phyloP scores from a whole-genome alignment of 257 asterid species.

The Gentiana dahurica region DNA sequence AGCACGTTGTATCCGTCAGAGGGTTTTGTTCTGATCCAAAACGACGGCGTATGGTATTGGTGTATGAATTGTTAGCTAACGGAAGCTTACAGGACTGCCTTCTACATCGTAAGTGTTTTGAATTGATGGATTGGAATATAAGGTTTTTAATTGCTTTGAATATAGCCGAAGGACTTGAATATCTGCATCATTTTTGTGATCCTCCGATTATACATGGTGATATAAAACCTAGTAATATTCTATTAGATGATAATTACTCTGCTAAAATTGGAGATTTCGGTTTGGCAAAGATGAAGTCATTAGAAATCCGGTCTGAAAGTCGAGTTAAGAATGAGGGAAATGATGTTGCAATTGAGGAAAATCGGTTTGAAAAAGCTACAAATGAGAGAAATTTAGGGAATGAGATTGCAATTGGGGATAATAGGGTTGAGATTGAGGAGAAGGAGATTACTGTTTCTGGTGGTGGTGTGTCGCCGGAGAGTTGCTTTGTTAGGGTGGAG shows the following conservation, averaged over 20 bases:
- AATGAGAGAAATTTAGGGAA: slow-evolving; percentile 33
- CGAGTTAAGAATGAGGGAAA: too few relatives aligned
- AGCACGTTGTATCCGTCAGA: slow-evolving; percentile 46
- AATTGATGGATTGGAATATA: slow-evolving; percentile 60
- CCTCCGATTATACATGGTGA: slow-evolving; percentile 90
- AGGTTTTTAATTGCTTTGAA: slow-evolving; percentile 57
- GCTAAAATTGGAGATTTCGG: slow-evolving; percentile 97
- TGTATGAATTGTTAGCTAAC: slow-evolving; percentile 71
- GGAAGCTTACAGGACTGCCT: slow-evolving; percentile 97
- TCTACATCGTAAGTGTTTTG: slow-evolving; percentile 64
- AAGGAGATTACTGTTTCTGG: slow-evolving; percentile 66
- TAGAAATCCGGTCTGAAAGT: too few relatives aligned
- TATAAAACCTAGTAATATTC: slow-evolving; percentile 80
- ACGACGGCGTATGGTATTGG: slow-evolving; percentile 74
- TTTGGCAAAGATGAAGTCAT: slow-evolving; percentile 60
- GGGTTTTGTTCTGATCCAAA: slow-evolving; percentile 70
- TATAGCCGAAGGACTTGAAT: slow-evolving; percentile 85
- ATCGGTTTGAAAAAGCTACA: slow-evolving; percentile 42
- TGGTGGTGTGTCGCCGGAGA: slow-evolving; percentile 52
- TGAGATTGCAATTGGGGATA: slow-evolving; percentile 37
- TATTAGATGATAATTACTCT: slow-evolving; percentile 47
- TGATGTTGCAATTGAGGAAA: slow-evolving; percentile 12
- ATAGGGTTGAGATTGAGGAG: slow-evolving; percentile 67
- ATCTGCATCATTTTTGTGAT: slow-evolving; percentile 81
- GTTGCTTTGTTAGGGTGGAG: slow-evolving; percentile 47